Conservation (phyloP, 768 basidiomycete species). For the Tricholoma bakamatsutake region DNA sequence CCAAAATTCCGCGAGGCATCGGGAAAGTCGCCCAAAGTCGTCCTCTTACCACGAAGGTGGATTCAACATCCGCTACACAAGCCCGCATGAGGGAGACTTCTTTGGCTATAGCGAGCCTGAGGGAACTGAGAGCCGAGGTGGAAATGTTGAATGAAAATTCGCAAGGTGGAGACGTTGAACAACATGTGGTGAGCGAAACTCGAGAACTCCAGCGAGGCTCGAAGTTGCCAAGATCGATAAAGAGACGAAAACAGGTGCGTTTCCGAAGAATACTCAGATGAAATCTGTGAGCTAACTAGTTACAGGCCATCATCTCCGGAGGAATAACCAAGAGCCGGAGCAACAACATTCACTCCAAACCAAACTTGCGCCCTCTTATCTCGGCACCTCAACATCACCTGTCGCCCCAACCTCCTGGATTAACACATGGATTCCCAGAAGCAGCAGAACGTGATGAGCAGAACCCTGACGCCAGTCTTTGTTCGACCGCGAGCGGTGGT, state of each 20-base stretch:
- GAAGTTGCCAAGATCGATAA: background rate
- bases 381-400: slow-evolving; percentile 9
- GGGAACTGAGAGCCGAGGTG: slow-evolving; percentile 21
- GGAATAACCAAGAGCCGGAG: slow-evolving; percentile 22
- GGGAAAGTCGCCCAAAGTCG: background rate
- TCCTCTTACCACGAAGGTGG: background rate
- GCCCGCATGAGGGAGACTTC: slow-evolving; percentile 16
- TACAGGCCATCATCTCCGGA: slow-evolving; percentile 21
- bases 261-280: background rate
- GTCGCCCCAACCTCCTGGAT: slow-evolving; percentile 2
- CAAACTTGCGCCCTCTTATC: slow-evolving; percentile 4
- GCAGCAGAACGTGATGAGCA: slow-evolving; percentile 3
- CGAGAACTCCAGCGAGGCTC: background rate
- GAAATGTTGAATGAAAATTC: slow-evolving; percentile 19
- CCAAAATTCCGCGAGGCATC: slow-evolving; percentile 1
- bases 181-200: background rate
- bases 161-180: background rate
- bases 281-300: background rate
- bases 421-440: slow-evolving; percentile 3
- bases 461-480: slow-evolving; percentile 23
- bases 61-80: slow-evolving; percentile 15
- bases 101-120: slow-evolving; percentile 14
- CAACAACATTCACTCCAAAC: slow-evolving; percentile 6
- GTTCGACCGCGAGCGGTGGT: slow-evolving; percentile 24
- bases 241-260: slow-evolving; percentile 1